Conservation (phyloP, 2,329 filamentous ascomycete genomes). For the Aspergillus quadrilineatus region DNA sequence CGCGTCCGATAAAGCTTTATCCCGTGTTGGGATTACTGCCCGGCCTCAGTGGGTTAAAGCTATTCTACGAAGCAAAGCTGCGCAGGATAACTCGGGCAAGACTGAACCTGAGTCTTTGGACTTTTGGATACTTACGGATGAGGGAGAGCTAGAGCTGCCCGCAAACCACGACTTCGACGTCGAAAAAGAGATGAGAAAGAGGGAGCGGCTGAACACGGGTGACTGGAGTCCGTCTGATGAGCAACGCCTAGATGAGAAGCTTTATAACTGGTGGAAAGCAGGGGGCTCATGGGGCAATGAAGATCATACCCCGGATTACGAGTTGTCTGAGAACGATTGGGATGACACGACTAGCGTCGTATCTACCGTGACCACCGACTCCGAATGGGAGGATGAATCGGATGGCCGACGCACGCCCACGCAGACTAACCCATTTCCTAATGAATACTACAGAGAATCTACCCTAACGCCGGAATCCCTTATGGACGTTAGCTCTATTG, state of each 20-base stretch:
- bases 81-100: conserved; percentile 15
- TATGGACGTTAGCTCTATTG: conserved; percentile 68
- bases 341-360: conserved; percentile 79
- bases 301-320: conserved; percentile 78
- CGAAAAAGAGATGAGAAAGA: conserved; percentile 71
- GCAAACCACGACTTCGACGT: conserved; percentile 70
- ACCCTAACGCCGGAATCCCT: conserved; percentile 63
- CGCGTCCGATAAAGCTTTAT: conserved; percentile 55
- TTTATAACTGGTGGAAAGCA: conserved; percentile 82
- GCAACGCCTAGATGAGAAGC: conserved; percentile 65
- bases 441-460: conserved; percentile 44
- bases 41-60: conserved; percentile 63
- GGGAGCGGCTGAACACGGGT: conserved; percentile 49
- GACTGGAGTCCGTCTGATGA: conserved; percentile 55
- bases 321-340: conserved; percentile 55
- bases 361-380: conserved; percentile 59
- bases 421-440: conserved; percentile 58
- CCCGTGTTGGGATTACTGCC: conserved; percentile 59
- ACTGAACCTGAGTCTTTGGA: conserved; percentile 42
- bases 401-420: conserved; percentile 69
- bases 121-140: conserved; percentile 55
- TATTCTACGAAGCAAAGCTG: conserved; percentile 28
- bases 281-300: conserved; percentile 82
- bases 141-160: conserved; percentile 57
- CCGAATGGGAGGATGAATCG: conserved; percentile 48